These are phyloP conservation scores for Prillingera fragicola DNA, from an alignment of 1,284 basidiomycete species.

Conservation along the genomic window DNA sequence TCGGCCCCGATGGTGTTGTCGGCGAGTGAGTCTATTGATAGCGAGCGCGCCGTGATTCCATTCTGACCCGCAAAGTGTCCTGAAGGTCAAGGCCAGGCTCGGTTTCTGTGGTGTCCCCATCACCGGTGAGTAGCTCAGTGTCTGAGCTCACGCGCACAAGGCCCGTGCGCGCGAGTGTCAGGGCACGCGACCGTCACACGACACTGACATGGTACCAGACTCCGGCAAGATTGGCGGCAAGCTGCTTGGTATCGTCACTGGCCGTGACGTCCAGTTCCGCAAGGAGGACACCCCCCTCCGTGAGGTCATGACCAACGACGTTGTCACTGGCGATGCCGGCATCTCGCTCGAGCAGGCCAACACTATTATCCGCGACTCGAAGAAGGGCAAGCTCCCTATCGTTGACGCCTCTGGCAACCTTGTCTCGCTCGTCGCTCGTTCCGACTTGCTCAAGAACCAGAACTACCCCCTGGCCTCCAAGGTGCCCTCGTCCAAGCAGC, in stretches of 20 bases:
- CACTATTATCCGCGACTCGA: constrained; percentile 87
- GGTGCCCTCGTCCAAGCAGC: constrained; percentile 85
- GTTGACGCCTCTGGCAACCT: constrained; percentile 70
- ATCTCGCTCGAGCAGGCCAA: constrained; percentile 91
- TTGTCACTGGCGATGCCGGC: constrained; percentile 76
- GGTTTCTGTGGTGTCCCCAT: constrained; percentile 98
- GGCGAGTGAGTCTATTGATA: constrained; percentile 56
- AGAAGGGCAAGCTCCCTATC: constrained; percentile 96
- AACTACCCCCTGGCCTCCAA: constrained; percentile 95
- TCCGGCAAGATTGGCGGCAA: constrained; percentile 81
- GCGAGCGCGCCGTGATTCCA: background rate
- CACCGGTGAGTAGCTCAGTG: constrained; percentile 60
- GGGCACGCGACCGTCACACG: background rate
- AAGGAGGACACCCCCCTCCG: constrained; percentile 61
- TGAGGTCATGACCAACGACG: constrained; percentile 83
- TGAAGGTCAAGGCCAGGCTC: constrained; percentile 84
- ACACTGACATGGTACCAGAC: constrained; percentile 54
- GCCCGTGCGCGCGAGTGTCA: constrained; percentile 5
- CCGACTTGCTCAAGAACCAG: constrained; percentile 96
- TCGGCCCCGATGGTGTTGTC: constrained; percentile 71
- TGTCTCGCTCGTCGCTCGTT: constrained; percentile 83
- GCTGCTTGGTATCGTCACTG: constrained; percentile 93
- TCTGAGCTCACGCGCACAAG: no score
- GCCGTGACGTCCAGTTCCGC: constrained; percentile 93
- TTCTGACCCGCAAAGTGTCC: constrained; percentile 52